Evolutionary conservation across 108 stramenopile genomes (phyloP).

Genomic region (Chaetoceros tenuissimus): DNA sequence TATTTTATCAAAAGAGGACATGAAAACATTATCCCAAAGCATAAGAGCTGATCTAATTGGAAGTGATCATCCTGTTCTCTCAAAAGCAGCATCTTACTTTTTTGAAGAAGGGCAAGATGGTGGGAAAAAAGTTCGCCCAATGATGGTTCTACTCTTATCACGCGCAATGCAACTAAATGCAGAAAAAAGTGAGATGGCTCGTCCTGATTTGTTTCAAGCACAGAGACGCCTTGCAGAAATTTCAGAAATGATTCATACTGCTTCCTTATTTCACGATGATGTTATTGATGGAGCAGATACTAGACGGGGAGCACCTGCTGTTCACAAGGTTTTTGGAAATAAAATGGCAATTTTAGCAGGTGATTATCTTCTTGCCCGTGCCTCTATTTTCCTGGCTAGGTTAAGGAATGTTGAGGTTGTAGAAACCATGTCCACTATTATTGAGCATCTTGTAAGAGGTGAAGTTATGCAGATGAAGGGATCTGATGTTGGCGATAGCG

Average conservation of each 20-base stretch:
- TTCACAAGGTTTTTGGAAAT: slow-evolving; percentile 93
- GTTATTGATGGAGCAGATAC: slow-evolving; percentile 96
- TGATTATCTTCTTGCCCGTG: slow-evolving; percentile 94
- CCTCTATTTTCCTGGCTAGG: slow-evolving; percentile 89
- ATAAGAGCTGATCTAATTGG: slow-evolving; percentile 74
- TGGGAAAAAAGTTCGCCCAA: slow-evolving; percentile 76
- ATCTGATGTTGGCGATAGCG: slow-evolving; percentile 17
- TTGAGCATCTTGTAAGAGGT: slow-evolving; percentile 97
- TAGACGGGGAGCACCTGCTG: slow-evolving; percentile 84
- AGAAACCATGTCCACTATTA: slow-evolving; percentile 94
- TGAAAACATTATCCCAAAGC: slow-evolving; percentile 57
- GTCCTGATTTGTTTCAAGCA: slow-evolving; percentile 46
- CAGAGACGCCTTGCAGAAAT: slow-evolving; percentile 96
- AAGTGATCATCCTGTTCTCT: slow-evolving; percentile 76
- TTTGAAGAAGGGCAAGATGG: slow-evolving; percentile 61
- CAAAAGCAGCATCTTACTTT: slow-evolving; percentile 75
- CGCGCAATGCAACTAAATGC: slow-evolving; percentile 55
- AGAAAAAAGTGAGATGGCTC: slow-evolving; percentile 26
- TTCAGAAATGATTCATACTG: slow-evolving; percentile 98
- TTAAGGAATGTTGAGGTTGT: slow-evolving; percentile 90
- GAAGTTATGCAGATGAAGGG: slow-evolving; percentile 94
- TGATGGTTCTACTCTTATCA: slow-evolving; percentile 79
- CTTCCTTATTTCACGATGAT: slow-evolving; percentile 96
- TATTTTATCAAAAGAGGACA: slow-evolving; percentile 42
- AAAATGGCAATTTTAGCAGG: slow-evolving; percentile 98